Conservation (phyloP, 257 asterid genomes). For the Solanum habrochaites region DNA sequence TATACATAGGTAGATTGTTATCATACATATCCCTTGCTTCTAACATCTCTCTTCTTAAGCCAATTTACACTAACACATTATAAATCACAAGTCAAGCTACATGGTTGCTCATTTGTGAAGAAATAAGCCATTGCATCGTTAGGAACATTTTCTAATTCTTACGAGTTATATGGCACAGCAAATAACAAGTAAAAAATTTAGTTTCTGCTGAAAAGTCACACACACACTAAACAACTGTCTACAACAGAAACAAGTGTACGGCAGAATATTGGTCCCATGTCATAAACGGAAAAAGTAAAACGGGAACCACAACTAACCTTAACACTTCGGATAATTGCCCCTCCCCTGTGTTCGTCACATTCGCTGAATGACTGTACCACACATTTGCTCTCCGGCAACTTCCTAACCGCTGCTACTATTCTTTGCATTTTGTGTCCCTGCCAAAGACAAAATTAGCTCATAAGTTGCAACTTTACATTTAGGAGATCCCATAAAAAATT, state of each 20-base stretch:
- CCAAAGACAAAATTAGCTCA: background rate
- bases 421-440: conserved; percentile 46
- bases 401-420: conserved; percentile 17
- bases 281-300: background rate
- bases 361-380: conserved; percentile 19
- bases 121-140: background rate
- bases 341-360: conserved; percentile 33
- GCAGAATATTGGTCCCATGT: background rate
- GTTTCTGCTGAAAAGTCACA: background rate
- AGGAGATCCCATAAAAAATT: background rate
- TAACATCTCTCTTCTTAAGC: background rate
- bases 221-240: too few relatives aligned
- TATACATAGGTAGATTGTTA: background rate
- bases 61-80: background rate
- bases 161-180: background rate
- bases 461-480: background rate
- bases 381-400: conserved; percentile 21
- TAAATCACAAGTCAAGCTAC: background rate
- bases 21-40: background rate
- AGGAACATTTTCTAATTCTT: background rate
- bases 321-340: conserved; percentile 26
- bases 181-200: background rate
- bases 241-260: background rate
- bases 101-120: background rate
- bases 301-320: conserved; percentile 29